Evolutionary conservation across 345 rosid genomes (phyloP), one percentile per base, ranked within the genome.

Genomic region (Corchorus capsularis): DNA sequence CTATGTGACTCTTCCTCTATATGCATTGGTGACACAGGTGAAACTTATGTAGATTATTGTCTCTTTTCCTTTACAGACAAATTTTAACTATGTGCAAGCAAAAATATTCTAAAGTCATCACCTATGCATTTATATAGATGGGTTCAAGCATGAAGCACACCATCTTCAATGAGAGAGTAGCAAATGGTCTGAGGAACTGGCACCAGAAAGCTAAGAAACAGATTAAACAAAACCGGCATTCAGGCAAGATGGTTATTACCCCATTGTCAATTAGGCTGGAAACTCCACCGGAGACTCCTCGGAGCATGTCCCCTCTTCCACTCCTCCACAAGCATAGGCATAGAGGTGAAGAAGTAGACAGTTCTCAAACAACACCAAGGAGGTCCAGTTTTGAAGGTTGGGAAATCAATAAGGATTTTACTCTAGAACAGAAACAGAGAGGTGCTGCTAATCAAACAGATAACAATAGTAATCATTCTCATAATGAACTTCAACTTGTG

Each of bases 111-210:
- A 0, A 0, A 12, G 37, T 27, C 65, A 32, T 14, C 1, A 4
- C 43, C 32, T 61, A 0, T 61, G 41, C 19, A 4, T 61, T 14
- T 52, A 61, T 55, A 32, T 82, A 95, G 97, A 95, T 95, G 99
- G 99, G 99, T 15, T 87, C 98, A 0, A 89, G 79, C 76, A 90
- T 95, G 98, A 95, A 89, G 79, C 90, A 93, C 13, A 90, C 96
- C n/a, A 83, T 95, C 69, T 92, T 95, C 87, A 87, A 92, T 49
- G 97, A 92, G n/a, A 80, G 73, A 82, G 90, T 93, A 35, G 96
- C 92, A 37, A 20, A 77, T 1, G 96, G 97, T 0, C 83, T 93
- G 20, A 86, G 78, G 79, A 88, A 74, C 27, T 92, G 98, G 99
- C 97, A 89, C 77, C 91, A 85, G 45, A 60, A 86, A 3, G 97